phyloP scores from a whole-genome alignment of 2,329 filamentous ascomycete genomes.

The Fusarium concolor region DNA sequence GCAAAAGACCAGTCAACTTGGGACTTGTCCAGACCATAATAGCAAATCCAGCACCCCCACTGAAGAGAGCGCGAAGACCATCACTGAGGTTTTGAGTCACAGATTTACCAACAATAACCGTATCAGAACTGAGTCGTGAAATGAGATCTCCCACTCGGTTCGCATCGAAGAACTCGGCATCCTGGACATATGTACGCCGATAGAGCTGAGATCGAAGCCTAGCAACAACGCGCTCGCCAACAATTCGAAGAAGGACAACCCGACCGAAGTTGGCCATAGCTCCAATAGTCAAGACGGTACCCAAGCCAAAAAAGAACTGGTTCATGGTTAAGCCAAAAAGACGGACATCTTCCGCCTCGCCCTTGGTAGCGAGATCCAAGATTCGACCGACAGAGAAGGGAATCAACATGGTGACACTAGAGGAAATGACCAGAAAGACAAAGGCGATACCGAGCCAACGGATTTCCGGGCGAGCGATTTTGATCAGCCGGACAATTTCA shows the following conservation, averaged over 20 bases:
- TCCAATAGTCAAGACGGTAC: conserved; percentile 79
- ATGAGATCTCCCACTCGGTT: conserved; percentile 97
- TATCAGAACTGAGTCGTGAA: conserved; percentile 93
- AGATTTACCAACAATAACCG: conserved; percentile 97
- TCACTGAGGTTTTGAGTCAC: conserved; percentile 98
- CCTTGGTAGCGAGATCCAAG: conserved; percentile 87
- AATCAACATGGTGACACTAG: conserved; percentile 93
- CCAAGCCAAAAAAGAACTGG: conserved; percentile 90
- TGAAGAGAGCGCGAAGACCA: conserved; percentile 90
- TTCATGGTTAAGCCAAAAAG: conserved; percentile 87
- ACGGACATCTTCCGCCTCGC: conserved; percentile 71
- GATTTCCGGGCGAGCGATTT: conserved; percentile 87
- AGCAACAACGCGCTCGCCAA: conserved; percentile 94
- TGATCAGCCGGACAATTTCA: conserved; percentile 89
- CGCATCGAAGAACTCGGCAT: conserved; percentile 98
- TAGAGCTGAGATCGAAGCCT: conserved; percentile 90
- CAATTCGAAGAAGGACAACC: conserved; percentile 91
- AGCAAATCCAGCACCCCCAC: conserved; percentile 86
- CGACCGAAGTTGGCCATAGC: conserved; percentile 93
- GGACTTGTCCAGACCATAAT: conserved; percentile 98
- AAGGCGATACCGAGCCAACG: conserved; percentile 84
- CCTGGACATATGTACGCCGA: conserved; percentile 92
- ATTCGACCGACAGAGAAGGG: conserved; percentile 98
- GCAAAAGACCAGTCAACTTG: conserved; percentile 87
- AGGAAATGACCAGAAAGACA: conserved; percentile 86